phyloP scores from a whole-genome alignment of 164 flowering plant species.

The grape (Vitis vinifera) region ASM3070453v1 NC_081807.1:3931001-3931500 shows the following conservation, averaged over 20 bases:
- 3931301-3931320: background rate
- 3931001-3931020: constrained; percentile 55
- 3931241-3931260: constrained; percentile 56
- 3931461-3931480: constrained; percentile 68
- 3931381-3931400: too few species aligned
- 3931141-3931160: constrained; percentile 45
- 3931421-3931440: background rate
- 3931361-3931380: too few species aligned
- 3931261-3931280: constrained; percentile 44
- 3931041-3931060: constrained; percentile 47
- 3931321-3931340: too few species aligned
- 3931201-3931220: constrained; percentile 28
- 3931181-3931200: constrained; percentile 36
- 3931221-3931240: constrained; percentile 42
- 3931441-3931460: constrained; percentile 29
- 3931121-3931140: constrained; percentile 63
- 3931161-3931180: constrained; percentile 46
- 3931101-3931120: constrained; percentile 49
- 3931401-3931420: too few species aligned
- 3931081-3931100: constrained; percentile 41
- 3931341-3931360: too few species aligned
- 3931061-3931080: constrained; percentile 49
- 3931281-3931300: background rate
- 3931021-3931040: constrained; percentile 52
- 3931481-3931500: constrained; percentile 72